A percentile compares a stretch with the other conserved stretches of the same genome.
Conservation (phyloP, 352 stramenopile genomes). For the Phytophthora constricta region DNA sequence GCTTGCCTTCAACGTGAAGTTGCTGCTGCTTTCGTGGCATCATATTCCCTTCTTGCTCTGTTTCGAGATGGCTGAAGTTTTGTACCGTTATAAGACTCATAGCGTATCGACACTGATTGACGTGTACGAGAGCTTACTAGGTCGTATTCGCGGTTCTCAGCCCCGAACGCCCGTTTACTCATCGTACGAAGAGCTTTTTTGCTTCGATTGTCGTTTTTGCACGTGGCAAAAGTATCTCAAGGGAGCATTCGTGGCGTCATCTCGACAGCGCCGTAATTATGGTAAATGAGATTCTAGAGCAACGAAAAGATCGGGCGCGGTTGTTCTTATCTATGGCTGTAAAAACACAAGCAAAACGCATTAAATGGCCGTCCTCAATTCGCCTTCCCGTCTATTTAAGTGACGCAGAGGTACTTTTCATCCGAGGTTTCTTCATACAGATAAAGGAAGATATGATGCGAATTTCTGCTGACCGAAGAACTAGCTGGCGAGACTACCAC, state of each 20-base stretch:
- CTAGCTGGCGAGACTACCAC: conserved; percentile 56
- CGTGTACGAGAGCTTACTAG: conserved; percentile 64
- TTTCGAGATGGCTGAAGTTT: conserved; percentile 67
- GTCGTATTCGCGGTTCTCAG: conserved; percentile 47
- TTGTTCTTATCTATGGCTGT: neutral
- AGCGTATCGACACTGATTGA: conserved; percentile 39
- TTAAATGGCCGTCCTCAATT: conserved; percentile 40
- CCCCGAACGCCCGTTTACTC: conserved; percentile 36
- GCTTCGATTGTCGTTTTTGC: conserved; percentile 60
- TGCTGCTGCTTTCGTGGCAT: conserved; percentile 61
- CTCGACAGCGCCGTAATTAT: conserved; percentile 28
- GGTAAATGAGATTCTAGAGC: conserved; percentile 43
- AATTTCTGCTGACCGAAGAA: conserved; percentile 30
- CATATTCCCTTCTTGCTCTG: conserved; percentile 65
- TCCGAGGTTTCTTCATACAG: conserved; percentile 42
- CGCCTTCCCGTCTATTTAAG: conserved; percentile 40
- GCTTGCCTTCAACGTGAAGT: conserved; percentile 24
- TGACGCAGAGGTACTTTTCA: conserved; percentile 40
- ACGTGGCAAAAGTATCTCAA: conserved; percentile 37
- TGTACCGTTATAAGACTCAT: conserved; percentile 48
- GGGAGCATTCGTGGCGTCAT: conserved; percentile 22
- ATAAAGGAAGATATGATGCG: conserved; percentile 41
- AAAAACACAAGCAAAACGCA: conserved; percentile 30
- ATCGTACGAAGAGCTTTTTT: conserved; percentile 63
- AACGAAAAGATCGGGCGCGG: conserved; percentile 20